Base-by-base conservation (phyloP, 169 alveolate genomes). In the Cryptosporidium andersoni region DNA sequence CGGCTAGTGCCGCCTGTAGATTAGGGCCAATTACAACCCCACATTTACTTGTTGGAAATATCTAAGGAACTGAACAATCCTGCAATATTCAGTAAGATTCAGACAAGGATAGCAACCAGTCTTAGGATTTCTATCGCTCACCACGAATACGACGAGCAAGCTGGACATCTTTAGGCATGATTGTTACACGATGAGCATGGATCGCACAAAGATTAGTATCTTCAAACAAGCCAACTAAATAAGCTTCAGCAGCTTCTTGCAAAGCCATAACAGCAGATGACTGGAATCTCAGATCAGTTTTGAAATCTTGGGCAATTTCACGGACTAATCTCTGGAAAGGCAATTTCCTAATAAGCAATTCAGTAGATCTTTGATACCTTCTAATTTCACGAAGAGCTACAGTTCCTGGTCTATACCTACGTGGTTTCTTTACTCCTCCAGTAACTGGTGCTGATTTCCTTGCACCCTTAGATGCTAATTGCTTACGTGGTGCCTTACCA, bases 191-290 rank as follows among this genome's bases (percentile, higher is more conserved):
- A 96, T 96, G 97, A 66, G 99, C 99, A 91, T 98, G 99, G 88
- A 96, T 96, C 81, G 99, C 99, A 89, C 99, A 98, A 90, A 98
- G 90, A 95, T 96, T 97, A 89, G 99, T 98, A 92, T 97, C 99
- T 92, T 98, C 99, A 91, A 98, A 98, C 82, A 98, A 96, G 37
- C 99, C 99, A 64, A 98, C 99, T 55, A 97, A 93, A 92, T 96
- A 97, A 36, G 99, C 99, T 91, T 98, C 99, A 63, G 99, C 96
- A 47, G 99, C 99, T 91, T 98, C 99, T 91, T 97, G 99, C 45
- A 91, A 81, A 51, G 99, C 99, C 89, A 98, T 94, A 66, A 98
- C 98, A 64, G 99, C 99, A 62, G 97, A 93, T 81, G 98, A 92
- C 92, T 98, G 99, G 96, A 98, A 98, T 90, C 99, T 94, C 88